phyloP scores from a whole-genome alignment of 2,329 filamentous ascomycete species.

The Neonectria neomacrospora region DNA sequence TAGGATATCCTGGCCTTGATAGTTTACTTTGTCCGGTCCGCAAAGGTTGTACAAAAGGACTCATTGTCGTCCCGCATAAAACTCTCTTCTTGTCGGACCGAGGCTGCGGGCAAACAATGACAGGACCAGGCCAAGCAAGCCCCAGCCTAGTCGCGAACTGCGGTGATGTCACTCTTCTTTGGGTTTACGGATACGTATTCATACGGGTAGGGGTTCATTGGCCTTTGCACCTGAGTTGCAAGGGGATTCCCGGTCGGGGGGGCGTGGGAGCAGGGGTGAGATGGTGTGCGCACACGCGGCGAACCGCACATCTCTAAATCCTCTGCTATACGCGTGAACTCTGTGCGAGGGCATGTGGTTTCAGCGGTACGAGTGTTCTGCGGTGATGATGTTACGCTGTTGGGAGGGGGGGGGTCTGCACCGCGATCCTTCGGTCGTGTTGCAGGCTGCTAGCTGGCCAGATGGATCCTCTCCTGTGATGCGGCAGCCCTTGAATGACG shows the following conservation, averaged over 20 bases:
- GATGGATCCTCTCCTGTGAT: not conserved
- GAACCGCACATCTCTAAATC: slow-evolving; percentile 1
- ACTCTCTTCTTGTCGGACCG: slow-evolving; percentile 2
- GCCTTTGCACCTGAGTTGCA: slow-evolving; percentile 4
- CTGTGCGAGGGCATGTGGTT: slow-evolving; percentile 2
- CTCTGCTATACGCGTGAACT: not conserved
- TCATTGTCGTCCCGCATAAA: no score
- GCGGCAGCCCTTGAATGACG: not conserved
- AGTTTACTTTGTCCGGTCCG: no score
- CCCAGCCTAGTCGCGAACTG: not conserved
- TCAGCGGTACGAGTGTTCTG: not conserved
- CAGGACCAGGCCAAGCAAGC: not conserved
- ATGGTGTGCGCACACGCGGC: not conserved
- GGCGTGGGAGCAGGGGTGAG: not conserved
- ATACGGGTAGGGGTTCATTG: slow-evolving; percentile 22
- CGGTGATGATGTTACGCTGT: not conserved
- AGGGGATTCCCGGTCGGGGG: slow-evolving; percentile 9
- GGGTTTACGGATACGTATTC: slow-evolving; percentile 11
- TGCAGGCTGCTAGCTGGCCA: not conserved
- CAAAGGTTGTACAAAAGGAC: no score
- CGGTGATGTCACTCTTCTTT: slow-evolving; percentile 15
- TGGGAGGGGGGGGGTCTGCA: not conserved
- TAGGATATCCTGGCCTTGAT: no score
- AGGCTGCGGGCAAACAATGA: slow-evolving; percentile 1
- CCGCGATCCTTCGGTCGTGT: not conserved